phyloP scores from a whole-genome alignment of 2,329 filamentous ascomycete species.

The Teratosphaeria destructans region DNA sequence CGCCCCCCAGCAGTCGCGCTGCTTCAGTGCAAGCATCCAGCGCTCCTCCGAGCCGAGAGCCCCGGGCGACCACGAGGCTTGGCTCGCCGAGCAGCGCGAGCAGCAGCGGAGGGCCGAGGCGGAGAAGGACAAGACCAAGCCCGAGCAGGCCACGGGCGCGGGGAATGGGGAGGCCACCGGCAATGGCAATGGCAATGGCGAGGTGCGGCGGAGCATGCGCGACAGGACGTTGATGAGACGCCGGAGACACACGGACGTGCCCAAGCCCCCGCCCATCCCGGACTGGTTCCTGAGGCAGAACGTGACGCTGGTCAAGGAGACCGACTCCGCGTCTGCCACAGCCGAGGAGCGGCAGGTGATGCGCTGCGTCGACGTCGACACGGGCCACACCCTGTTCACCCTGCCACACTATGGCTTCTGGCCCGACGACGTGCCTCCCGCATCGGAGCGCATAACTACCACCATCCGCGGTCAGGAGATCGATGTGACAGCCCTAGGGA shows the following conservation, averaged over 20 bases:
- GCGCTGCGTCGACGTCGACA: slow-evolving; percentile 21
- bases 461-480: slow-evolving; percentile 1
- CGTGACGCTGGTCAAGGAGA: slow-evolving; percentile 18
- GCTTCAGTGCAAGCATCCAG: slow-evolving; percentile 14
- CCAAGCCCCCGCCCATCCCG: slow-evolving; percentile 25
- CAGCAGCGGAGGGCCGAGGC: slow-evolving; percentile 8
- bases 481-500: slow-evolving; percentile 1
- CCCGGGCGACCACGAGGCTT: slow-evolving; percentile 9
- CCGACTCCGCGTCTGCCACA: background rate
- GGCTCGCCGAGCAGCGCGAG: slow-evolving; percentile 11
- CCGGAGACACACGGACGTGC: slow-evolving; percentile 8
- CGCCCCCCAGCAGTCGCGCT: slow-evolving; percentile 5
- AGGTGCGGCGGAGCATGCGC: slow-evolving; percentile 11
- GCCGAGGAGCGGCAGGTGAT: slow-evolving; percentile 7
- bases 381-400: slow-evolving; percentile 22
- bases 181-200: background rate
- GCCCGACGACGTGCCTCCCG: background rate
- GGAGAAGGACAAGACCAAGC: background rate
- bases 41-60: slow-evolving; percentile 9
- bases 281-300: slow-evolving; percentile 29
- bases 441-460: background rate
- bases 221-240: slow-evolving; percentile 6
- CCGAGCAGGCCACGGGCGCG: slow-evolving; percentile 1
- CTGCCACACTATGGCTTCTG: slow-evolving; percentile 14
- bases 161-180: slow-evolving; percentile 2